These are phyloP conservation scores for Petunia hybrid DNA, from an alignment of 305 asterid species.

Conservation along the genomic window DNA sequence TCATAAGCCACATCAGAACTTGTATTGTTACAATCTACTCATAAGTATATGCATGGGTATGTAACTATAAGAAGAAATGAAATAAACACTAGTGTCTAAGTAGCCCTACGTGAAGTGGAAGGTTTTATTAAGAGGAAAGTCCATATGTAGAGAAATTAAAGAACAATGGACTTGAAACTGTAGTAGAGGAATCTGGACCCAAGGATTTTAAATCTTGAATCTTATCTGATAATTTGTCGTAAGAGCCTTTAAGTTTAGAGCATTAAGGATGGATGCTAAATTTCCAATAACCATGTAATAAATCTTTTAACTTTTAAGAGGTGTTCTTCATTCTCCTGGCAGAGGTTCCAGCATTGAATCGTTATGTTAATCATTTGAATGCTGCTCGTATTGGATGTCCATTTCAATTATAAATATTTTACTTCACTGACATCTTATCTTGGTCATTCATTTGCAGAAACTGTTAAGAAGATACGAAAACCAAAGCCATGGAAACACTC, in stretches of 20 bases:
- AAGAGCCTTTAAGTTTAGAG: neutral
- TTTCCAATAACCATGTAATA: conserved; percentile 15
- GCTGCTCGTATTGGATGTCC: neutral
- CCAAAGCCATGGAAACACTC: conserved; percentile 94
- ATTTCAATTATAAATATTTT: neutral
- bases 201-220: neutral
- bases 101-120: neutral
- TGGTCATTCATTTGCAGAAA: conserved; percentile 45
- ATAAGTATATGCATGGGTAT: neutral
- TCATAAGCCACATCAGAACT: neutral
- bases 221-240: neutral
- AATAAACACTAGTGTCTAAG: neutral
- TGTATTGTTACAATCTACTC: neutral
- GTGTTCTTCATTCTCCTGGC: conserved; percentile 5
- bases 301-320: neutral
- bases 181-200: conserved; percentile 12
- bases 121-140: neutral
- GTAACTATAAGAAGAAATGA: neutral
- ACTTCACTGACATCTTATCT: neutral
- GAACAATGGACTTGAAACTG: neutral
- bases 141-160: neutral
- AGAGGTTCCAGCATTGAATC: conserved; percentile 21
- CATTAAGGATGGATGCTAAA: conserved; percentile 2
- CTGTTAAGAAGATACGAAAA: conserved; percentile 61
- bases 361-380: neutral